phyloP scores from a whole-genome alignment of 257 asterid genomes.

The Ligustrum vulgare region DNA sequence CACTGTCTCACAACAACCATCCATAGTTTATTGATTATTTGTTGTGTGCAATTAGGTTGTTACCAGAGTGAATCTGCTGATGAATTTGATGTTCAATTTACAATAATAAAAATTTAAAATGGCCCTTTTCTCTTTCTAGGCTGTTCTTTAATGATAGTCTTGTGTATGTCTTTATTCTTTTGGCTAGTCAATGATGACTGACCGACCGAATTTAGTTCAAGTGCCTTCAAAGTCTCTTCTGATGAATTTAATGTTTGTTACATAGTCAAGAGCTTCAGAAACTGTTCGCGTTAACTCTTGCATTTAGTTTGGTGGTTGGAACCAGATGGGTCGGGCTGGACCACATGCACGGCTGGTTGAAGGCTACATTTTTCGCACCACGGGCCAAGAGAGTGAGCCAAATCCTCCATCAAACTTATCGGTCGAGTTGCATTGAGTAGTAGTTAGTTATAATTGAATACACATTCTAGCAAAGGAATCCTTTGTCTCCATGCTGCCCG shows the following conservation, averaged over 20 bases:
- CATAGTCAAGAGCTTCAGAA: not conserved
- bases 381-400: not conserved
- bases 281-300: not conserved
- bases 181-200: not conserved
- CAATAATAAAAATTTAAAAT: constrained; percentile 11
- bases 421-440: not conserved
- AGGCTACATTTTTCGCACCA: not conserved
- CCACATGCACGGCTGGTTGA: not conserved
- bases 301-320: not conserved
- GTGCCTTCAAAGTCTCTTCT: not conserved
- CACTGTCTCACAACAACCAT: constrained; percentile 15
- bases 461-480: not conserved
- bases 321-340: too few relatives aligned
- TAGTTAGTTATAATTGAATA: not conserved
- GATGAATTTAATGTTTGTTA: not conserved
- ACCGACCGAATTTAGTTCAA: not conserved
- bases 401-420: not conserved
- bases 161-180: not conserved
- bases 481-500: too few relatives aligned
- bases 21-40: constrained; percentile 14
- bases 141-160: not conserved
- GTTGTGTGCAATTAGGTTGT: constrained; percentile 19
- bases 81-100: constrained; percentile 10
- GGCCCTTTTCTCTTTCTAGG: not conserved
- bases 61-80: constrained; percentile 11